phyloP scores from a whole-genome alignment of 345 rosid species.

The Nephelium lappaceum region DNA sequence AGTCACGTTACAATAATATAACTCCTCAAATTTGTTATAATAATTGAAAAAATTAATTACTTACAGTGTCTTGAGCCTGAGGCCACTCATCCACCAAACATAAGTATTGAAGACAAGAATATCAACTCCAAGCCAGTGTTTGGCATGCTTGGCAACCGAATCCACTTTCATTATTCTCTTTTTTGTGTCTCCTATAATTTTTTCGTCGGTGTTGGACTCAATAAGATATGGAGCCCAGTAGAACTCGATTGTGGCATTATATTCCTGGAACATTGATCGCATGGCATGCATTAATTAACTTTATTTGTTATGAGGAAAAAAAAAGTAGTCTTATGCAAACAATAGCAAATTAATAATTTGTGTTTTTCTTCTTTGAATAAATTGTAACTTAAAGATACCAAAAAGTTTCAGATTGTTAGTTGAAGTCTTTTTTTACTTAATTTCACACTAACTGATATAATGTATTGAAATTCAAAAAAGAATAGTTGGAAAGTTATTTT shows the following conservation, averaged over 20 bases:
- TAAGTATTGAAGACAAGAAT: constrained; percentile 83
- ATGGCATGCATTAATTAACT: neutral
- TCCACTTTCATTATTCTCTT: constrained; percentile 84
- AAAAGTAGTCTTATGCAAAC: too few species aligned
- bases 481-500: neutral
- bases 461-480: too few species aligned
- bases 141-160: constrained; percentile 68
- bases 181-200: constrained; percentile 59
- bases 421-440: too few species aligned
- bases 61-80: constrained; percentile 67
- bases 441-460: too few species aligned
- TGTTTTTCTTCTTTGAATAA: too few species aligned
- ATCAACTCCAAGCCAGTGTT: constrained; percentile 77
- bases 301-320: too few species aligned
- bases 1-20: too few species aligned
- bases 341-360: neutral
- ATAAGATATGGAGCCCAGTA: constrained; percentile 93
- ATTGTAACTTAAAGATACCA: too few species aligned
- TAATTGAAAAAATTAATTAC: constrained; percentile 4
- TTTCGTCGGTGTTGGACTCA: constrained; percentile 77
- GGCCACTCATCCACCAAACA: constrained; percentile 97
- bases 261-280: constrained; percentile 43
- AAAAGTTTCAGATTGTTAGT: too few species aligned
- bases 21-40: too few species aligned
- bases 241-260: constrained; percentile 80